Evolutionary conservation across 2,329 filamentous ascomycete genomes (phyloP).

Genomic region (Arthrobotrys sinensis): DNA sequence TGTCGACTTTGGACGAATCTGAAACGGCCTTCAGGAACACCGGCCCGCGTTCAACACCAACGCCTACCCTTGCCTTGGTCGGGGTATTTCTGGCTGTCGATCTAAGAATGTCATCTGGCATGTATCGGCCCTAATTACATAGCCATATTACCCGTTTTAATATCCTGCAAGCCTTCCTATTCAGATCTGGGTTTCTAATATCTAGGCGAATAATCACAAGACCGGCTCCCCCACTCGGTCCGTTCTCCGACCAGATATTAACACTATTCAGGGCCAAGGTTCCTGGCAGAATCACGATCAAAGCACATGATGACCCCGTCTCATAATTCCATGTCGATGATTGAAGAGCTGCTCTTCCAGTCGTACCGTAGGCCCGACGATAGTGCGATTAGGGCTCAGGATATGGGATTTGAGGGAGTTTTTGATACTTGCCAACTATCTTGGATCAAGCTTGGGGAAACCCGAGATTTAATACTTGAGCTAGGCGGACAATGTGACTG

Average conservation of each 20-base stretch:
- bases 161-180: conserved; percentile 28
- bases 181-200: conserved; percentile 26
- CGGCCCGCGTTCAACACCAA: conserved; percentile 34
- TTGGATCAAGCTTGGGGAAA: conserved; percentile 38
- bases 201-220: conserved; percentile 50
- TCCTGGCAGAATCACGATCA: conserved; percentile 16
- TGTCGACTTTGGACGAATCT: conserved; percentile 42
- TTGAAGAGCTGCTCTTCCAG: background rate
- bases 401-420: conserved; percentile 56
- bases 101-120: conserved; percentile 33
- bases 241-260: conserved; percentile 46
- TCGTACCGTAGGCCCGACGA: conserved; percentile 50
- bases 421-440: conserved; percentile 60
- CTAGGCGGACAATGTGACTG: conserved; percentile 18
- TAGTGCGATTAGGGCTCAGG: conserved; percentile 35
- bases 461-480: conserved; percentile 10
- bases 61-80: background rate
- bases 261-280: conserved; percentile 20
- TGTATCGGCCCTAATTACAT: conserved; percentile 25
- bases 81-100: conserved; percentile 35
- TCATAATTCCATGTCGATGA: background rate
- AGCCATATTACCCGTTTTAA: conserved; percentile 30
- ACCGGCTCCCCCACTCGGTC: conserved; percentile 50
- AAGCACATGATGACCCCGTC: conserved; percentile 9
- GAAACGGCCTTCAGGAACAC: conserved; percentile 52